phyloP scores from a whole-genome alignment of 2,329 filamentous ascomycete species.

The Chrysoporthe austroafricana region DNA sequence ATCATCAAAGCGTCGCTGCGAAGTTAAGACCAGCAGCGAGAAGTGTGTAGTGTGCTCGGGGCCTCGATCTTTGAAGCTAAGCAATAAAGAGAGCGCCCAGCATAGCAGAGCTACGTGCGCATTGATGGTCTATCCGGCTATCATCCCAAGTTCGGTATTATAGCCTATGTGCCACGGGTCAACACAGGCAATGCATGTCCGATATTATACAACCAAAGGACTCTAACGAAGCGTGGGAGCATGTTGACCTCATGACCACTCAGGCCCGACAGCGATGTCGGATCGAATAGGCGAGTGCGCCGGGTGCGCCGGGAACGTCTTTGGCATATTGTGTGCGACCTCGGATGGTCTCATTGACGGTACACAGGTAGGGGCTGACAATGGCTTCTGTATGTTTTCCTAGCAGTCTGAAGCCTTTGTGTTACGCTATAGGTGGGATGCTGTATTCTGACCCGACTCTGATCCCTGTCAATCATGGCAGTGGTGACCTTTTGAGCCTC shows the following conservation, averaged over 20 bases:
- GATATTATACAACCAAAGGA: not conserved
- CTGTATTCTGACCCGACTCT: not conserved
- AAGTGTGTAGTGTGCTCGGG: too few species aligned
- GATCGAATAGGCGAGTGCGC: not conserved
- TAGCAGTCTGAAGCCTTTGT: constrained; percentile 26
- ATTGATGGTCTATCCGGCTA: too few species aligned
- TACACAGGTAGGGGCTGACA: constrained; percentile 26
- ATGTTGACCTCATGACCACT: not conserved
- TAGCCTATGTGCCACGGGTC: not conserved
- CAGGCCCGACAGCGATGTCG: not conserved
- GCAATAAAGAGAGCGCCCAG: too few species aligned
- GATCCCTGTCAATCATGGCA: not conserved
- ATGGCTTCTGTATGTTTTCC: constrained; percentile 19
- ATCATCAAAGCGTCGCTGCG: too few species aligned
- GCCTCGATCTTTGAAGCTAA: too few species aligned
- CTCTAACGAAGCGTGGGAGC: not conserved
- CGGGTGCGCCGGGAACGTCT: not conserved
- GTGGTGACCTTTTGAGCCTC: not conserved
- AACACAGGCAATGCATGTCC: not conserved
- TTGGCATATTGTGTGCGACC: not conserved
- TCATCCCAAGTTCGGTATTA: too few species aligned
- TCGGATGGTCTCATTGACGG: constrained; percentile 13
- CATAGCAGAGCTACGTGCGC: too few species aligned
- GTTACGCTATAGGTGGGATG: not conserved
- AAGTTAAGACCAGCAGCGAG: too few species aligned